phyloP scores from a whole-genome alignment of 805 yeast species.

The Wickerhamomyces sydowiorum region DNA sequence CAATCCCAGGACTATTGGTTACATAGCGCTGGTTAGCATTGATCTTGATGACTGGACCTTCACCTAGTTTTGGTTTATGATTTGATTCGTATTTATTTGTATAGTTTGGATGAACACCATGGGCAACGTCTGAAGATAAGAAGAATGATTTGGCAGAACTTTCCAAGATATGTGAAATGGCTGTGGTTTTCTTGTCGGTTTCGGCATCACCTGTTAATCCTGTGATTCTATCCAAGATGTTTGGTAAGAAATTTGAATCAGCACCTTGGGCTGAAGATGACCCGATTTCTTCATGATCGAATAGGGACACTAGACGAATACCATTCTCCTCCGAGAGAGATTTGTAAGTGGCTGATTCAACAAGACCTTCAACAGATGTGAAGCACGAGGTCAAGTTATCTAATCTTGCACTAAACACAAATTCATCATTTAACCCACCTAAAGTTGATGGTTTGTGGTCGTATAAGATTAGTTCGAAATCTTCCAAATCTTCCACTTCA shows the following conservation, averaged over 20 bases:
- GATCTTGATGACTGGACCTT: slow-evolving; percentile 88
- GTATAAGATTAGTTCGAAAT: slow-evolving; percentile 80
- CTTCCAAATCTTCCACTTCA: slow-evolving; percentile 58
- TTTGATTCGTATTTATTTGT: slow-evolving; percentile 64
- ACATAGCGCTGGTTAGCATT: slow-evolving; percentile 95
- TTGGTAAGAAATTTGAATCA: slow-evolving; percentile 83
- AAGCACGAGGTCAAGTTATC: slow-evolving; percentile 89
- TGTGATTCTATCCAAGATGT: slow-evolving; percentile 65
- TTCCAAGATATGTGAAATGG: slow-evolving; percentile 40
- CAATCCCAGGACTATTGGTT: slow-evolving; percentile 87
- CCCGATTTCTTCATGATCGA: slow-evolving; percentile 96
- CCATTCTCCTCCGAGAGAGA: slow-evolving; percentile 43
- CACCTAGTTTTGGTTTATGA: slow-evolving; percentile 77
- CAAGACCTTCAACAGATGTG: slow-evolving; percentile 68
- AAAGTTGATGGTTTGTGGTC: slow-evolving; percentile 80
- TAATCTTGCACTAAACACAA: slow-evolving; percentile 84
- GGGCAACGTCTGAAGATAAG: slow-evolving; percentile 93
- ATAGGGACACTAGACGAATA: slow-evolving; percentile 70
- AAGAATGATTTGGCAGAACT: slow-evolving; percentile 76
- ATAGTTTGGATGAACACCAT: slow-evolving; percentile 95
- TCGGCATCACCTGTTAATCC: slow-evolving; percentile 34
- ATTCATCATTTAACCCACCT: slow-evolving; percentile 89
- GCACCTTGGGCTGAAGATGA: slow-evolving; percentile 96
- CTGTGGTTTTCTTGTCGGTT: slow-evolving; percentile 20
- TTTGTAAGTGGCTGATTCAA: slow-evolving; percentile 40